Evolutionary conservation across 495 filamentous ascomycete genomes (phyloP), one percentile per base, ranked within the genome.

Genomic region (Saxophila tyrrhenica): DNA sequence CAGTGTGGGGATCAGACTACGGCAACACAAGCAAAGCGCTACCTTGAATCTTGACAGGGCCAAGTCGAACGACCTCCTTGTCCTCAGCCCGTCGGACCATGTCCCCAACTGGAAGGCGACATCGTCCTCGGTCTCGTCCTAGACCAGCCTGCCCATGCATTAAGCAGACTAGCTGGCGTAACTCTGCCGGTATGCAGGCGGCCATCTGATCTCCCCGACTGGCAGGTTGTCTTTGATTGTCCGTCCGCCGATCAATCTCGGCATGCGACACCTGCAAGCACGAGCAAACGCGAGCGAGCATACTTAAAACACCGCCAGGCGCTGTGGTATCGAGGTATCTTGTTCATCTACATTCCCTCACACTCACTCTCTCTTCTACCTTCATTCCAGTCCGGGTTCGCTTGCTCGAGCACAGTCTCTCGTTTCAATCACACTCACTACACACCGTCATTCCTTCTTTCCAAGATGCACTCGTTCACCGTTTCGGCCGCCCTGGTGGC

Each of bases 401-500:
- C n/a, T n/a, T n/a, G n/a, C n/a, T n/a, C n/a, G n/a, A 50, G 15
- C 50, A 32, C 17, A 43, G 3, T 21, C 41, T 8, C 17, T 21
- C 15, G 7, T 44, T n/a, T 44, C n/a, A 44, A 39, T 8, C 19
- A 44, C 41, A 17, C 41, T 44, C 41, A 44, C 41, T 44, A 39
- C 41, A 17, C 7, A 23, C 10, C 23, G 45, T 48, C 24, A 11
- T 7, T 50, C 29, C 24, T 51, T 60, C n/a, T n/a, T n/a, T n/a
- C n/a, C 52, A 57, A 29, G 24, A 60, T 60, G 58, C 54, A 52
- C 39, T 49, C 48, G 24, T 60, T 57, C 56, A 13, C 52, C 19
- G 60, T 52, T 13, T 23, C 60, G 10, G 52, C 50, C 20, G 60
- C 60, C 35, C 23, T 60, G 25, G 58, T 53, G 54, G 58, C 58